phyloP scores from a whole-genome alignment of 148 eudicot species.

The Heliosperma pusillum region DNA sequence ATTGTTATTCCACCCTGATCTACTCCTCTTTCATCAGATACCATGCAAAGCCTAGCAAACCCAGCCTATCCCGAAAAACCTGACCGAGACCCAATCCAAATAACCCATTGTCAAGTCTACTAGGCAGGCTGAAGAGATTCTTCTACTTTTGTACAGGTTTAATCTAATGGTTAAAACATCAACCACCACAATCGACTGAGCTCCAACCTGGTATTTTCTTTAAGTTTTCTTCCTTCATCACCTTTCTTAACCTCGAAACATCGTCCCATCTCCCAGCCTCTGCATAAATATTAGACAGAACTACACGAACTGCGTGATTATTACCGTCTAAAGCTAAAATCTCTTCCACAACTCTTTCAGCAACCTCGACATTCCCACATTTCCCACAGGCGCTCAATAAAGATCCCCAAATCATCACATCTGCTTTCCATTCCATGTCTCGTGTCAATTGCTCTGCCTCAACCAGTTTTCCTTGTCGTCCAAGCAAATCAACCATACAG shows the following conservation, averaged over 20 bases:
- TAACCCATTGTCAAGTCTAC: no score
- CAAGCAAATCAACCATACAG: slow-evolving; percentile 79
- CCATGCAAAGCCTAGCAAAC: not conserved
- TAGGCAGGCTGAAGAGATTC: not conserved
- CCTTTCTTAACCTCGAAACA: slow-evolving; percentile 55
- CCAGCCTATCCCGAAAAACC: not conserved
- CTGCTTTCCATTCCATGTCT: slow-evolving; percentile 66
- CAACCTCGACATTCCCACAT: slow-evolving; percentile 57
- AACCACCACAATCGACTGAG: slow-evolving; percentile 39
- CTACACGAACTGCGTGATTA: slow-evolving; percentile 75
- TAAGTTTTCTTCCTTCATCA: slow-evolving; percentile 59
- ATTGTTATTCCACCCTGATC: not conserved
- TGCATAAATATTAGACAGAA: slow-evolving; percentile 82
- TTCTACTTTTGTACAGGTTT: not conserved
- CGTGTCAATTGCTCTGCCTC: slow-evolving; percentile 75
- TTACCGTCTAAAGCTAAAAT: slow-evolving; percentile 60
- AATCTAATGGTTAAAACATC: not conserved
- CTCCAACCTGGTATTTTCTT: slow-evolving; percentile 78
- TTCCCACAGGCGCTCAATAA: slow-evolving; percentile 61
- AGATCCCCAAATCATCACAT: slow-evolving; percentile 84
- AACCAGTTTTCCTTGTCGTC: slow-evolving; percentile 52
- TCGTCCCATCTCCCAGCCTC: slow-evolving; percentile 82
- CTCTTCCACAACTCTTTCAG: slow-evolving; percentile 61
- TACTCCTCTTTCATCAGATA: not conserved
- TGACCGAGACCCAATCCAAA: no score